These are phyloP conservation scores for Durusdinium trenchii DNA, from an alignment of 73 alveolate species.

Conservation along the genomic window DNA sequence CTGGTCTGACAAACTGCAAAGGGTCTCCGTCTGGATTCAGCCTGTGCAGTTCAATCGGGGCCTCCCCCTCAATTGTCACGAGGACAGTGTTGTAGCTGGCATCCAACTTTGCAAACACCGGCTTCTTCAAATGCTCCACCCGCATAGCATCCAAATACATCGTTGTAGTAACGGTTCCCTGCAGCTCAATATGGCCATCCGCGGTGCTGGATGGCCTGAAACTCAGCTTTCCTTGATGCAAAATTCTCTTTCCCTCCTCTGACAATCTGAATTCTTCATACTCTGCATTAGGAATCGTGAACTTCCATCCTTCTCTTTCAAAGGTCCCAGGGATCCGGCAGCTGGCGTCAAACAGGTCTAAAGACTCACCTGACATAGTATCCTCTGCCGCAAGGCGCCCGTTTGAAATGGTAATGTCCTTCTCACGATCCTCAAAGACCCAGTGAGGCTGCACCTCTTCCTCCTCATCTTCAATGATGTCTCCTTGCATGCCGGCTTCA, in stretches of 20 bases:
- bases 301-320: neutral
- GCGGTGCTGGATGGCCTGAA: neutral
- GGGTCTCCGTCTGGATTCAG: neutral
- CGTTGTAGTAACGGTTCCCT: neutral
- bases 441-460: neutral
- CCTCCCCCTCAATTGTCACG: neutral
- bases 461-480: conserved; percentile 44
- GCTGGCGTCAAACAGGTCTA: neutral
- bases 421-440: neutral
- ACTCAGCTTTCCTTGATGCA: neutral
- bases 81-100: neutral
- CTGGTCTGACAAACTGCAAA: neutral
- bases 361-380: neutral
- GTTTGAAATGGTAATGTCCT: neutral
- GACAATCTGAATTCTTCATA: neutral
- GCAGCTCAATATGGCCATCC: neutral
- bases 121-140: neutral
- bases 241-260: neutral
- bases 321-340: neutral
- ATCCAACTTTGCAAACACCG: neutral
- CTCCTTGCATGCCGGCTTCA: conserved; percentile 59
- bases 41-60: neutral
- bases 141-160: neutral
- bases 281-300: neutral
- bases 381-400: conserved; percentile 1